These are phyloP conservation scores for Mimosa pudica DNA, from an alignment of 306 rosid species.

Conservation along the genomic window DNA sequence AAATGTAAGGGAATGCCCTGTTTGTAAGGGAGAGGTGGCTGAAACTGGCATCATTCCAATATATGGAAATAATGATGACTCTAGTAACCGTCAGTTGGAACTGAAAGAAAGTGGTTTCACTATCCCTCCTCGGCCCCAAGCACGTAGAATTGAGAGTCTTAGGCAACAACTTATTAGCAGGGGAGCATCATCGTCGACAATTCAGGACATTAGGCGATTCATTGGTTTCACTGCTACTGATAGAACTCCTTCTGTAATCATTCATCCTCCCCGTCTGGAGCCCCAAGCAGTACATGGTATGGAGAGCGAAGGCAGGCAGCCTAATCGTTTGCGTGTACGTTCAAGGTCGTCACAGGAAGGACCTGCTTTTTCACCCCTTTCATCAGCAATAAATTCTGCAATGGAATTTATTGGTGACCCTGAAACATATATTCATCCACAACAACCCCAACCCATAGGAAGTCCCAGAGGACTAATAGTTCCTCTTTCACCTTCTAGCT, in stretches of 20 bases:
- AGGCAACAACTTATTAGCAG: constrained; percentile 51
- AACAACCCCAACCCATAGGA: constrained; percentile 18
- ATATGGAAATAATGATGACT: constrained; percentile 52
- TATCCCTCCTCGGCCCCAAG: constrained; percentile 67
- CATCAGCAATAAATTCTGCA: constrained; percentile 69
- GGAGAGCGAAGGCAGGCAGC: constrained; percentile 38
- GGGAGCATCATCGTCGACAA: constrained; percentile 47
- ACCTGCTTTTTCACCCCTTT: constrained; percentile 64
- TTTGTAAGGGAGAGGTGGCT: constrained; percentile 66
- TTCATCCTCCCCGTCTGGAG: constrained; percentile 16
- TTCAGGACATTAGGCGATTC: constrained; percentile 56
- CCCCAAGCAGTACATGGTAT: not conserved
- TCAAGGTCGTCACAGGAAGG: constrained; percentile 57
- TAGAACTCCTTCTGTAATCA: constrained; percentile 35
- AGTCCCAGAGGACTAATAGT: constrained; percentile 33
- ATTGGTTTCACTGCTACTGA: constrained; percentile 41
- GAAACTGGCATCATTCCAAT: constrained; percentile 59
- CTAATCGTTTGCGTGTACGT: constrained; percentile 39
- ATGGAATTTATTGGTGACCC: constrained; percentile 65
- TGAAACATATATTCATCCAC: constrained; percentile 49
- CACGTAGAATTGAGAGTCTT: constrained; percentile 58
- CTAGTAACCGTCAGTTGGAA: constrained; percentile 25
- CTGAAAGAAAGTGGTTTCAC: constrained; percentile 36
- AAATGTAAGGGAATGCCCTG: constrained; percentile 71
- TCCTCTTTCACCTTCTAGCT: constrained; percentile 31